Percentiles rank a stretch among this genome's conserved stretches.
These are phyloP conservation scores for Punica granatum DNA, from an alignment of 345 rosid genomes.

Conservation along the genomic window DNA sequence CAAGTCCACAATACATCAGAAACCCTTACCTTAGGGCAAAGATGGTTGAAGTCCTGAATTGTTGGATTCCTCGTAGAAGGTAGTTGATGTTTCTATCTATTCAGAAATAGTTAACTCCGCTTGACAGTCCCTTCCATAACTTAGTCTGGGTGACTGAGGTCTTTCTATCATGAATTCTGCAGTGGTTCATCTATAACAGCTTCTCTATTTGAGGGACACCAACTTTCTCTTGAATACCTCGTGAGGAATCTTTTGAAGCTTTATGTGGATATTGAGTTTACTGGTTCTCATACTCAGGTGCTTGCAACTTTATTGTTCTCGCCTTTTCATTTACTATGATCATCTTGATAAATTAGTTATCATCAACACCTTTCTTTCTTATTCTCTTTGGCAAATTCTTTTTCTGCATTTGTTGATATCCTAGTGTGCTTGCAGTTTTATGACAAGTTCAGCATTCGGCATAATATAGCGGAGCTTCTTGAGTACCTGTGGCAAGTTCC, in stretches of 20 bases:
- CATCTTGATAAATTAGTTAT: background rate
- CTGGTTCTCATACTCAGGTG: constrained; percentile 99
- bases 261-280: constrained; percentile 99
- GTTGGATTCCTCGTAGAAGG: constrained; percentile 99
- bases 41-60: constrained; percentile 98
- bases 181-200: constrained; percentile 83
- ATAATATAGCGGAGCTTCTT: constrained; percentile 95
- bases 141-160: background rate
- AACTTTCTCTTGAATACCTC: constrained; percentile 82
- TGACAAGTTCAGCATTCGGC: constrained; percentile 96
- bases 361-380: background rate
- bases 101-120: background rate
- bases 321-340: background rate
- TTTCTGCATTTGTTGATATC: background rate
- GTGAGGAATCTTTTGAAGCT: constrained; percentile 96
- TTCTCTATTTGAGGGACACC: constrained; percentile 90
- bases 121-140: background rate
- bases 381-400: background rate
- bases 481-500: constrained; percentile 99
- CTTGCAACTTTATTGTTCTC: constrained; percentile 8
- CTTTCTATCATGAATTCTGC: constrained; percentile 18
- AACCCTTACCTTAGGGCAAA: constrained; percentile 97
- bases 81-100: constrained; percentile 16
- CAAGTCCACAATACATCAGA: constrained; percentile 72
- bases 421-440: constrained; percentile 53